These are phyloP conservation scores for Prunus mume DNA, from an alignment of 306 rosid genomes.

Conservation along the genomic window DNA sequence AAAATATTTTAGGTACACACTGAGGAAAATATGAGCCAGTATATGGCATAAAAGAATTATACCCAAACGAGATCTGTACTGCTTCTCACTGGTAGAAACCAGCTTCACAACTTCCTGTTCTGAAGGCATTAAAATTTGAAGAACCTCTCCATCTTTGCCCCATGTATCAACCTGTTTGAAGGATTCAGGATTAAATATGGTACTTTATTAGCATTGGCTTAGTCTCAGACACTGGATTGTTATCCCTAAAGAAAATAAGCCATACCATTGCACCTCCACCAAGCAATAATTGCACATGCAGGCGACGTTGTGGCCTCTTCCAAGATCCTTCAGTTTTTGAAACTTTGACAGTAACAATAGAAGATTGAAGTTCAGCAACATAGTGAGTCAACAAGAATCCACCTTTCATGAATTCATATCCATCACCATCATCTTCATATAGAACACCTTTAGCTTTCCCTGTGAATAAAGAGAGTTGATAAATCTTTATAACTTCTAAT, in stretches of 20 bases:
- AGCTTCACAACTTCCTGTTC: constrained; percentile 60
- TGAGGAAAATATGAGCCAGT: neutral
- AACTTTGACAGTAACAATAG: constrained; percentile 62
- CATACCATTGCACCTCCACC: constrained; percentile 89
- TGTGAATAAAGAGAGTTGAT: constrained; percentile 27
- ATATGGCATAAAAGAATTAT: neutral
- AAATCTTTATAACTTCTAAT: constrained; percentile 7
- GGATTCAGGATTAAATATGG: constrained; percentile 14
- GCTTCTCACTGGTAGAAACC: constrained; percentile 60
- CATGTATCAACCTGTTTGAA: constrained; percentile 60
- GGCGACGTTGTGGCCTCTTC: constrained; percentile 69
- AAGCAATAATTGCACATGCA: constrained; percentile 72
- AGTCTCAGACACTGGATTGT: constrained; percentile 11
- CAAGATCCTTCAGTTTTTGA: constrained; percentile 71
- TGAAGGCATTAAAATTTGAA: constrained; percentile 62
- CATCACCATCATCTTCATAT: constrained; percentile 93
- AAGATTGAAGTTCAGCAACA: constrained; percentile 64
- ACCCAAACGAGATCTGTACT: constrained; percentile 55
- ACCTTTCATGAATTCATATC: constrained; percentile 73
- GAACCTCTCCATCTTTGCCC: constrained; percentile 82
- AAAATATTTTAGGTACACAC: neutral
- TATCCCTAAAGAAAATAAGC: constrained; percentile 15
- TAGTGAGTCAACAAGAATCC: constrained; percentile 73
- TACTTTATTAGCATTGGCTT: constrained; percentile 12
- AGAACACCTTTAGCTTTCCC: constrained; percentile 90